These are phyloP conservation scores for Septoria petroselini DNA, from an alignment of 2,329 filamentous ascomycete genomes.

Conservation along the genomic window DNA sequence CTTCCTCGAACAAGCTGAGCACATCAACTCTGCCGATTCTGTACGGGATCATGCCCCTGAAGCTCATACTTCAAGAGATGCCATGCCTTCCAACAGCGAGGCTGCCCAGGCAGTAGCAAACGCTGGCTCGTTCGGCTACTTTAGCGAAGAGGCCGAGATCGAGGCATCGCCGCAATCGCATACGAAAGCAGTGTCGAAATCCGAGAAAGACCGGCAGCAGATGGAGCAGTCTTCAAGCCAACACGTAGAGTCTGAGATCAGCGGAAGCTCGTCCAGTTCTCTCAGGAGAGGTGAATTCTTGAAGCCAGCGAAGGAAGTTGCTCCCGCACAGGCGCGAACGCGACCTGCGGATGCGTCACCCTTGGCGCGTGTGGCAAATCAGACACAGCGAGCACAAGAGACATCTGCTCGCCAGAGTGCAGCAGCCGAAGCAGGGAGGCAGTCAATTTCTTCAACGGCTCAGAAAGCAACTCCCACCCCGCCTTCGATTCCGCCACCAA, in stretches of 20 bases:
- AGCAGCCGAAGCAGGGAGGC: too few relatives aligned
- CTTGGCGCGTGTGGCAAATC: slow-evolving; percentile 2
- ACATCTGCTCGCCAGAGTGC: too few relatives aligned
- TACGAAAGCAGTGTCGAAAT: not conserved
- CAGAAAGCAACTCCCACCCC: too few relatives aligned
- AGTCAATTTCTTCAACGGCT: too few relatives aligned
- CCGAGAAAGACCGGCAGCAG: not conserved
- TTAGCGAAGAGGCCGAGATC: not conserved
- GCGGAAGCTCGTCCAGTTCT: slow-evolving; percentile 3
- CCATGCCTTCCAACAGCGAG: not conserved
- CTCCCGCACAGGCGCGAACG: not conserved
- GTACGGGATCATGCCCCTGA: not conserved
- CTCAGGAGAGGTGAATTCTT: not conserved
- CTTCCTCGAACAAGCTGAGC: not conserved
- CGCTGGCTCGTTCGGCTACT: slow-evolving; percentile 3
- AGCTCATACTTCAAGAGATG: not conserved
- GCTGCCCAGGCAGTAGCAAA: not conserved
- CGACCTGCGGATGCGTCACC: not conserved
- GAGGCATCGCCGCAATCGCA: not conserved
- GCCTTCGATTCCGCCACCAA: not conserved
- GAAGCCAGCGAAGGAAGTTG: not conserved
- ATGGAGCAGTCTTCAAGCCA: not conserved
- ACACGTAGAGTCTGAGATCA: not conserved
- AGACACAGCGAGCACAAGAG: not conserved
- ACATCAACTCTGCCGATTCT: not conserved